Base-by-base conservation (phyloP, 768 basidiomycete genomes). In the Lactifluus piperatus region DNA sequence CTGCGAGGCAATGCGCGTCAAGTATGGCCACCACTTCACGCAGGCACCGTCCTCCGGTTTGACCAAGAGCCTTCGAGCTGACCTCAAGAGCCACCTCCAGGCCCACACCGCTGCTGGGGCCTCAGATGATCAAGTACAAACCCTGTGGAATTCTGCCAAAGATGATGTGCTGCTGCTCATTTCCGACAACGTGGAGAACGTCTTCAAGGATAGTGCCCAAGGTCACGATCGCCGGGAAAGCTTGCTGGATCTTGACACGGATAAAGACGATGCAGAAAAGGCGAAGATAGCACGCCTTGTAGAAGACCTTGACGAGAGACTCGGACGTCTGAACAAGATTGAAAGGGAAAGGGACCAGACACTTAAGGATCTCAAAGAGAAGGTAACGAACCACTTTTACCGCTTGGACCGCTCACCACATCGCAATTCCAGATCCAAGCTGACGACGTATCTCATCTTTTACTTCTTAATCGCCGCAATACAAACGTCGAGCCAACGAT, bases 361-460 rank as follows among this genome's bases (percentile, higher is more conserved):
- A 0, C 72, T 98, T 54, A 94, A 90, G 69, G 97, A 98, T 68
- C 75, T 99, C 50, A 99, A 98, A 70, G 94, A 97, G 45, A 97
- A 95, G 82, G 94, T 93, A 54, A 45, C 57, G 46, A 41, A 20
- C 3, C 16, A 52, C 18, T 37, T 51, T 34, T 11, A 20, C 14
- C 36, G 32, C 51, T 44, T 5, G 46, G 36, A 37, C 41, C 22
- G 22, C 36, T 54, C 24, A 58, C 54, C 27, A 29, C 10, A 60
- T 45, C 29, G 7, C 47, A 44, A 29, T 29, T 51, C 16, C 24
- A 98, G 94, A 81, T 97, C 48, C 97, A 97, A 83, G 77, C 79
- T 27, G 97, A 99, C 72, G 97, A 99, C 64, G 95, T 98, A 27
- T 99, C 95, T 0, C 92, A 95, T 68, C 78, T 97, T 1, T 81